These are phyloP conservation scores for Phaeosphaeriaceae sp. DNA, from an alignment of 2,329 filamentous ascomycete genomes.

Conservation along the genomic window DNA sequence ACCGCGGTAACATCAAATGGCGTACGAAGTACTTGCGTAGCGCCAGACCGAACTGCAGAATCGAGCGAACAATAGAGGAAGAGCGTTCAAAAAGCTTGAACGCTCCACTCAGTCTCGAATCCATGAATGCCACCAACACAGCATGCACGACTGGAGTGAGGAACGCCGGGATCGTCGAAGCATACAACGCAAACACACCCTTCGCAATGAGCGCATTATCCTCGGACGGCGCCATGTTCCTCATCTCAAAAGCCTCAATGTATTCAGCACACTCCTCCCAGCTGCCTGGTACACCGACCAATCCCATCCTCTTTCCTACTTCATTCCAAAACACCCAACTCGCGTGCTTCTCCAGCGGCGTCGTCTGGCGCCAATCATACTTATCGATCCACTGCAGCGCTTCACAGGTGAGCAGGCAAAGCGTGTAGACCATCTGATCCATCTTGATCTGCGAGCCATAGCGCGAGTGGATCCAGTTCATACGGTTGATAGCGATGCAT, in stretches of 20 bases:
- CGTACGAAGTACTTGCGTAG: conserved; percentile 6
- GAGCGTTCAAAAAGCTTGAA: conserved; percentile 5
- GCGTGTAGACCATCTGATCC: conserved; percentile 17
- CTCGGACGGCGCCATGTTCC: conserved; percentile 9
- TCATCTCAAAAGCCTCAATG: conserved; percentile 12
- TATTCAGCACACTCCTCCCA: conserved; percentile 12
- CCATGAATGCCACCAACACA: conserved; percentile 10
- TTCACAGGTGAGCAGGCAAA: conserved; percentile 14
- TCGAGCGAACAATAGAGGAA: background rate
- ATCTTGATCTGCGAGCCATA: conserved; percentile 15
- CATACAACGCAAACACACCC: conserved; percentile 11
- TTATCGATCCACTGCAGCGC: conserved; percentile 13
- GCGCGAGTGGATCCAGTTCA: conserved; percentile 18
- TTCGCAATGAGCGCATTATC: conserved; percentile 13
- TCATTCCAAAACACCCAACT: conserved; percentile 15
- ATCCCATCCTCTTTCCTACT: conserved; percentile 13
- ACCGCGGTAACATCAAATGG: conserved; percentile 9
- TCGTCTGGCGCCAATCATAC: conserved; percentile 12
- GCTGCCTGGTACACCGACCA: conserved; percentile 10
- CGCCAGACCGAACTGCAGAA: background rate
- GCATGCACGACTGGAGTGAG: conserved; percentile 9
- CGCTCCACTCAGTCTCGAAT: conserved; percentile 7
- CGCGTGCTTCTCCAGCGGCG: conserved; percentile 13
- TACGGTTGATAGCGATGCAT: conserved; percentile 14
- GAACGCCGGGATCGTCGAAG: conserved; percentile 12